These are phyloP conservation scores for Phytopythium delawarense DNA, from an alignment of 352 stramenopile genomes.

Conservation along the genomic window DNA sequence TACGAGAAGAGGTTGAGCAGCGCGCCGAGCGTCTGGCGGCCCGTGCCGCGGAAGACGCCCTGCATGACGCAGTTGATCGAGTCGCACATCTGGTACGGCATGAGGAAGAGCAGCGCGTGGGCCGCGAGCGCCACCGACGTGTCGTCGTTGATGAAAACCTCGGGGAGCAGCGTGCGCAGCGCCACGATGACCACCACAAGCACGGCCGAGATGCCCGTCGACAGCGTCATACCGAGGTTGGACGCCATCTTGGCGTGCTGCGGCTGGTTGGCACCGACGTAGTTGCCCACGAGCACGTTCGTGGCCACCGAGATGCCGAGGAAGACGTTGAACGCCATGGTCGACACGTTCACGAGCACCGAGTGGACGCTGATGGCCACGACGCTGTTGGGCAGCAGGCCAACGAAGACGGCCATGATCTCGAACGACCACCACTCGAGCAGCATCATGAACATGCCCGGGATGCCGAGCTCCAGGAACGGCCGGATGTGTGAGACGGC, in stretches of 20 bases:
- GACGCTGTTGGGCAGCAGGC: slow-evolving; percentile 55
- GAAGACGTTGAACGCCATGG: slow-evolving; percentile 76
- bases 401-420: slow-evolving; percentile 68
- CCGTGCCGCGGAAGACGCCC: slow-evolving; percentile 65
- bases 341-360: slow-evolving; percentile 58
- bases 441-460: slow-evolving; percentile 73
- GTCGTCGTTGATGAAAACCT: slow-evolving; percentile 72
- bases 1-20: slow-evolving; percentile 68
- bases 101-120: slow-evolving; percentile 53
- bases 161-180: slow-evolving; percentile 39
- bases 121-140: slow-evolving; percentile 34
- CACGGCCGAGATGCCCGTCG: slow-evolving; percentile 33
- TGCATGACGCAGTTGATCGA: slow-evolving; percentile 74
- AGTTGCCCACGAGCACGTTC: slow-evolving; percentile 80
- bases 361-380: slow-evolving; percentile 72
- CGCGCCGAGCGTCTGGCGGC: slow-evolving; percentile 45
- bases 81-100: slow-evolving; percentile 69
- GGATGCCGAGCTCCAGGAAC: slow-evolving; percentile 70
- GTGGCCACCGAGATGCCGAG: slow-evolving; percentile 71
- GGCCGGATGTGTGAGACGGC: slow-evolving; percentile 43
- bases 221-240: slow-evolving; percentile 60
- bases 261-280: slow-evolving; percentile 74
- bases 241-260: slow-evolving; percentile 81
- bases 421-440: slow-evolving; percentile 81
- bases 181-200: slow-evolving; percentile 41